Evolutionary conservation across 1,284 basidiomycete species (phyloP).

Genomic region (Leccinum pachyderme): DNA sequence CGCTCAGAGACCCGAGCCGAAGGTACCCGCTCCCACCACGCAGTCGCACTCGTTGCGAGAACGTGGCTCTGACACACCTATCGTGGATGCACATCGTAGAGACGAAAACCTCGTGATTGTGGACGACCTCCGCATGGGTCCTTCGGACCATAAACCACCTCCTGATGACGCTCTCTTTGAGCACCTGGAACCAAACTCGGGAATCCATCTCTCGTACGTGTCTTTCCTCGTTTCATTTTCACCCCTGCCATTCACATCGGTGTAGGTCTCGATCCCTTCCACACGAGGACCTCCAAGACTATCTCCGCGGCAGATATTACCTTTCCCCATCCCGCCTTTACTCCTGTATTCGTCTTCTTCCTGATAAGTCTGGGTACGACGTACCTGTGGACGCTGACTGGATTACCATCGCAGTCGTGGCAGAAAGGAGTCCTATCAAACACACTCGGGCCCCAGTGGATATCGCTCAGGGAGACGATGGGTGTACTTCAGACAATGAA

Average conservation of each 20-base stretch:
- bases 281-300: slow-evolving; percentile 79
- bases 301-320: slow-evolving; percentile 82
- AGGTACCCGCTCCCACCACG: slow-evolving; percentile 9
- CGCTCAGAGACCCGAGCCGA: slow-evolving; percentile 18
- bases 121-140: slow-evolving; percentile 74
- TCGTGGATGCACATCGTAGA: slow-evolving; percentile 37
- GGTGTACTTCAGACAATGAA: slow-evolving; percentile 34
- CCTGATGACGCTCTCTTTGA: slow-evolving; percentile 73
- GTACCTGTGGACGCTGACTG: slow-evolving; percentile 91
- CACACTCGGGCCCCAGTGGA: slow-evolving; percentile 64
- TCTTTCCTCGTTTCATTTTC: not conserved
- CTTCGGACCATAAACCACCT: slow-evolving; percentile 64
- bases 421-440: slow-evolving; percentile 76
- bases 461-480: slow-evolving; percentile 48
- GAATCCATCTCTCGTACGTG: slow-evolving; percentile 78
- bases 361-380: slow-evolving; percentile 82
- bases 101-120: slow-evolving; percentile 71
- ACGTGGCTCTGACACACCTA: slow-evolving; percentile 3
- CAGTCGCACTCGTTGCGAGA: slow-evolving; percentile 7
- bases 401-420: slow-evolving; percentile 87
- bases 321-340: slow-evolving; percentile 87
- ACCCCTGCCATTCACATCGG: slow-evolving; percentile 11
- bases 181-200: slow-evolving; percentile 83
- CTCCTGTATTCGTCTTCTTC: slow-evolving; percentile 74
- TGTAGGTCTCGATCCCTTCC: slow-evolving; percentile 69